A percentile compares a stretch with the other conserved stretches of the same genome.
phyloP scores from a whole-genome alignment of 768 basidiomycete genomes.

The Mycena latifolia region DNA sequence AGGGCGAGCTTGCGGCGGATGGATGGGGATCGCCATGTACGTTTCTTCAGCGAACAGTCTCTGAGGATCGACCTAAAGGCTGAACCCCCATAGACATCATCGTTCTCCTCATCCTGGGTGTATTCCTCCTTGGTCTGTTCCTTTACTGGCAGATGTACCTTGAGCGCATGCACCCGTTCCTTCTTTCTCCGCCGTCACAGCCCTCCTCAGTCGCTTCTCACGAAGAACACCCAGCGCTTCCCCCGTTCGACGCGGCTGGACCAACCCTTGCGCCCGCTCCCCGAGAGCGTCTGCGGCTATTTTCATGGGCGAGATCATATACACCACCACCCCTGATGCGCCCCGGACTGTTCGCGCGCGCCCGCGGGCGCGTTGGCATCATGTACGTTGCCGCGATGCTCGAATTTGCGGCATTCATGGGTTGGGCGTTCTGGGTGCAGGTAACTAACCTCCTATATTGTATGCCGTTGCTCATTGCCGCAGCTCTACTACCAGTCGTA shows the following conservation, averaged over 20 bases:
- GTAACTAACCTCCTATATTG: constrained; percentile 35
- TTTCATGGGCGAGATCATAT: neutral
- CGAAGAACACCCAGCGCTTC: neutral
- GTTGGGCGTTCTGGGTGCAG: neutral
- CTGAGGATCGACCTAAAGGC: too few relatives aligned
- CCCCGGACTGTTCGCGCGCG: constrained; percentile 50
- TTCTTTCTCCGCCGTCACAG: neutral
- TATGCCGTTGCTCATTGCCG: constrained; percentile 28
- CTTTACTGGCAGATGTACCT: constrained; percentile 72
- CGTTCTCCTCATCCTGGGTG: constrained; percentile 68
- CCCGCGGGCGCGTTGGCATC: neutral
- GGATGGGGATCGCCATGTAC: constrained; percentile 65
- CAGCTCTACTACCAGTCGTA: constrained; percentile 84
- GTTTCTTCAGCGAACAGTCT: neutral
- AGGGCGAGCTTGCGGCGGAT: constrained; percentile 67
- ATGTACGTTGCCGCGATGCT: neutral
- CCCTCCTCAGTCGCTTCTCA: too few relatives aligned
- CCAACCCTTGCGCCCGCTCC: neutral
- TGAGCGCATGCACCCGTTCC: constrained; percentile 46
- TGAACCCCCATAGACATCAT: constrained; percentile 77
- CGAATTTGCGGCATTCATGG: neutral
- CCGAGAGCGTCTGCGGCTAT: neutral
- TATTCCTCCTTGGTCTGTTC: constrained; percentile 66
- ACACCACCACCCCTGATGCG: constrained; percentile 73
- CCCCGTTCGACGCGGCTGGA: neutral